Base-by-base conservation (phyloP, 2,329 filamentous ascomycete genomes). In the Kalaharituber pfeilii region DNA sequence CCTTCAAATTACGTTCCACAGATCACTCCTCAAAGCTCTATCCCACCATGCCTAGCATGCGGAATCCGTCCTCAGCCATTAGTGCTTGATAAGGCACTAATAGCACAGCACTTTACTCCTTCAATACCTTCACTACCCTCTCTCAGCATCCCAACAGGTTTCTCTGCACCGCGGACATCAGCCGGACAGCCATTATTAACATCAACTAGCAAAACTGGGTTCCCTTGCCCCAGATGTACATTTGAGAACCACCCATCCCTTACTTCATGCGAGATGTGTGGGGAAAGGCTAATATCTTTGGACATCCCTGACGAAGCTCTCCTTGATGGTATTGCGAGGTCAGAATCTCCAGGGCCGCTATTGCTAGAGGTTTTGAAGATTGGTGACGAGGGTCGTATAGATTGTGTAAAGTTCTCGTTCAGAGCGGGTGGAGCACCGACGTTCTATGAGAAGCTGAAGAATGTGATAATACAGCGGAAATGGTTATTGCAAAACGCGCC, bases 401-500 rank as follows among this genome's bases (percentile, higher is more conserved):
- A 93, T 59, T 82, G 77, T 59, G 79, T 96, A 62, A 98, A 95
- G 66, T 72, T 98, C 36, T 96, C 91, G 0, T 98, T 98, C 63
- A 81, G 91, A 28, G 78, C 74, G 29, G 88, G 89, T 2, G 91
- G 91, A 0, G 89, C 88, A 57, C 89, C 87, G 68, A 82, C 86
- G 5, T 94, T 98, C 60, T 80, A 84, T 61, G 91, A 96, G 62
- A 77, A 88, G 49, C 73, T 98, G 1, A 96, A 94, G 65, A 80
- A 80, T 5, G 84, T 87, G 7, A 77, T 96, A 68, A 81, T 87
- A 1, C 91, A 98, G 67, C 79, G 91, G 13, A 96, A 96, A 72
- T 98, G 91, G 91, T 75, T 98, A 2, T 74, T 95, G 0, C 84
- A 91, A 54, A 82, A 84, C 64, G 91, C 91, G 0, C 91, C 91